phyloP scores from a whole-genome alignment of 257 asterid genomes.

The Solanum microdontum region DNA sequence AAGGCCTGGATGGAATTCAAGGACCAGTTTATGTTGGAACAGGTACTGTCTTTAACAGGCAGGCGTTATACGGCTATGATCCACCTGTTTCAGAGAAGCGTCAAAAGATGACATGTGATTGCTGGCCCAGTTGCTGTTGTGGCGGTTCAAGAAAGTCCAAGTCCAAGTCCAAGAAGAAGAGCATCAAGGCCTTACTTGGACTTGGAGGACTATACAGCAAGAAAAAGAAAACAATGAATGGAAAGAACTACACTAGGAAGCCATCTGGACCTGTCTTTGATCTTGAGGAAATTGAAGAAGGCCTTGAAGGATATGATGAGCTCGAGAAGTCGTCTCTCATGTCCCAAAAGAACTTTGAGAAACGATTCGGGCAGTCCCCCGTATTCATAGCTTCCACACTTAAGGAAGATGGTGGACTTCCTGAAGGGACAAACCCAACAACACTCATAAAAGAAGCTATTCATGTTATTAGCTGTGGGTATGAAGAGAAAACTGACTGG shows the following conservation, averaged over 20 bases:
- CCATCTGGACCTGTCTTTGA: constrained; percentile 44
- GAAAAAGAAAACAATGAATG: constrained; percentile 55
- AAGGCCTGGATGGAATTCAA: constrained; percentile 76
- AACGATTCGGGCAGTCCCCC: constrained; percentile 75
- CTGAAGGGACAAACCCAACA: constrained; percentile 49
- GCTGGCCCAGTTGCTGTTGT: constrained; percentile 70
- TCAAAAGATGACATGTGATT: constrained; percentile 77
- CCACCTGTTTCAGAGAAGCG: constrained; percentile 68
- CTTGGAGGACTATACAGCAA: constrained; percentile 38
- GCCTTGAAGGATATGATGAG: constrained; percentile 82
- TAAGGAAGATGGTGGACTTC: constrained; percentile 76
- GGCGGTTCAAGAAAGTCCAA: constrained; percentile 59
- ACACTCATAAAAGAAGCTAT: constrained; percentile 76
- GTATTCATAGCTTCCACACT: constrained; percentile 75
- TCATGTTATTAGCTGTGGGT: constrained; percentile 78
- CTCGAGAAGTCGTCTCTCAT: constrained; percentile 78
- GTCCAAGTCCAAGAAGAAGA: constrained; percentile 58
- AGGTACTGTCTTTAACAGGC: constrained; percentile 66
- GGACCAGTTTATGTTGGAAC: constrained; percentile 91
- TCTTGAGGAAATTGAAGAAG: constrained; percentile 86
- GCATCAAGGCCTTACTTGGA: constrained; percentile 43
- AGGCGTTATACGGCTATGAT: constrained; percentile 73
- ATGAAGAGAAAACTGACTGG: constrained; percentile 91
- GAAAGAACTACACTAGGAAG: constrained; percentile 50
- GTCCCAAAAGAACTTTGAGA: constrained; percentile 76